These are phyloP conservation scores for Tetrapyrgos nigripes DNA, from an alignment of 1,284 basidiomycete species.

Conservation along the genomic window DNA sequence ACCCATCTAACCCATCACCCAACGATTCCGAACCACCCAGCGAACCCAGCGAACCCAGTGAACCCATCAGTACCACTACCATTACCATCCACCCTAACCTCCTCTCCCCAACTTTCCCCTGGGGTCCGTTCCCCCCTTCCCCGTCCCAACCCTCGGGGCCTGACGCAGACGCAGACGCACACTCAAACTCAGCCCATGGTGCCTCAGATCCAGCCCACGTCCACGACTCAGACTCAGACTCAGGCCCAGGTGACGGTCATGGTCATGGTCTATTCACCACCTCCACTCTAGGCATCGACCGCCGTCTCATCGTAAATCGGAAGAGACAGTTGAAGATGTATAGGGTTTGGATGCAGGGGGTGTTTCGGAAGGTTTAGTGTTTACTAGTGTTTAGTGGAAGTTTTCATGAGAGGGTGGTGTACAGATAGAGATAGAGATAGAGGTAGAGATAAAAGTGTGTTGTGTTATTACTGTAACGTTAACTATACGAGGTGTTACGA, in stretches of 20 bases:
- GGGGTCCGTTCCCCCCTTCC: constrained; percentile 9
- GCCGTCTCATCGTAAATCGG: constrained; percentile 89
- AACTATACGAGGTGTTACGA: too few species aligned
- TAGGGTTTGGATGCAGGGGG: constrained; percentile 92
- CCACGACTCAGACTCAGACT: too few species aligned
- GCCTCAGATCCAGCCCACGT: not conserved
- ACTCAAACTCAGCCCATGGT: not conserved
- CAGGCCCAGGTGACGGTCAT: too few species aligned
- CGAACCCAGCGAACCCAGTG: not conserved
- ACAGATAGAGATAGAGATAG: too few species aligned
- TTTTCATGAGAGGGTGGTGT: too few species aligned
- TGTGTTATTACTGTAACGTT: too few species aligned
- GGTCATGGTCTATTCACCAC: constrained; percentile 67
- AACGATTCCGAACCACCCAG: not conserved
- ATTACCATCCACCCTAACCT: constrained; percentile 50
- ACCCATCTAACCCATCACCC: not conserved
- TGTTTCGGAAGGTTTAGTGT: too few species aligned
- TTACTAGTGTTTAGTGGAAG: too few species aligned
- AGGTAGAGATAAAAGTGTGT: too few species aligned
- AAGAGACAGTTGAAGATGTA: constrained; percentile 96
- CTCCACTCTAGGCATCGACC: constrained; percentile 85
- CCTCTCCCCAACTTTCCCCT: constrained; percentile 23
- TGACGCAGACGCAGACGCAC: not conserved
- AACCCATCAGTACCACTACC: constrained; percentile 1
- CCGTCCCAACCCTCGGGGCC: not conserved